Evolutionary conservation across 2,329 filamentous ascomycete species (phyloP).

Genomic region (Beauveria brongniartii): DNA sequence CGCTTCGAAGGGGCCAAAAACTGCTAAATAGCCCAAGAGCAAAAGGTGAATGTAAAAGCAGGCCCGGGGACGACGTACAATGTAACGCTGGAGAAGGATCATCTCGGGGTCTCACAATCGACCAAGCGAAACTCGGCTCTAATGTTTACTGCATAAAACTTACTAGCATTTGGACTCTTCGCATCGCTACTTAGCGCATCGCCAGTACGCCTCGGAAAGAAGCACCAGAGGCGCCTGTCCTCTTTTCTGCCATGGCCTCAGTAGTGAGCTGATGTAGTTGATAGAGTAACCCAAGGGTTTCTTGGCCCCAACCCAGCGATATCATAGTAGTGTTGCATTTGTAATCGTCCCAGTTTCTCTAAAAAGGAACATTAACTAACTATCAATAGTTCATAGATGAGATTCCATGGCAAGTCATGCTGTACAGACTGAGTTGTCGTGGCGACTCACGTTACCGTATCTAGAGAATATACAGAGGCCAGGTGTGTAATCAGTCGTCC

Average conservation of each 20-base stretch:
- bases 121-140: constrained; percentile 1
- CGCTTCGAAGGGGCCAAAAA: neutral
- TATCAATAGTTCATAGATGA: no score
- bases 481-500: no score
- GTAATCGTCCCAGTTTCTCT: no score
- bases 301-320: no score
- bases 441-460: no score
- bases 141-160: neutral
- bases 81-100: constrained; percentile 2
- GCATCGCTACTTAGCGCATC: neutral
- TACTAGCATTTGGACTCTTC: neutral
- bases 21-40: neutral
- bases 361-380: no score
- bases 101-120: neutral
- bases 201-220: neutral
- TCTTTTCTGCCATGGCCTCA: no score
- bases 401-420: no score
- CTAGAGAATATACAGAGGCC: no score
- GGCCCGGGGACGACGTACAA: neutral
- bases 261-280: neutral
- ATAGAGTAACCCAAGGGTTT: no score
- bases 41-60: neutral
- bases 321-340: no score
- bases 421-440: no score
- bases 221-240: neutral